These are phyloP conservation scores for Clavariopsis aquatica DNA, from an alignment of 495 filamentous ascomycete species.

Conservation along the genomic window DNA sequence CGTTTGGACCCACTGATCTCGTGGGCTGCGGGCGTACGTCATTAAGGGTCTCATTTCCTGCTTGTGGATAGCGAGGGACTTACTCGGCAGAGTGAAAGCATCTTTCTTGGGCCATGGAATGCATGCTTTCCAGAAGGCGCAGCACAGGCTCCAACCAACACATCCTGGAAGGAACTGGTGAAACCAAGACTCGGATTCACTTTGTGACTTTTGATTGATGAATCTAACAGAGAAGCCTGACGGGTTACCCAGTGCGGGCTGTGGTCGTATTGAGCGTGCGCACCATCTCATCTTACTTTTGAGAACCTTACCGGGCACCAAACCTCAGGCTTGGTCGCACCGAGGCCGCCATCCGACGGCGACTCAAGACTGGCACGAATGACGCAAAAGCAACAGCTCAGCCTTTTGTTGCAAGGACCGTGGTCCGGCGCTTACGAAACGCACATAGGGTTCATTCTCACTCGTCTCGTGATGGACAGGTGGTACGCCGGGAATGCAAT, in stretches of 20 bases:
- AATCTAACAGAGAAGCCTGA: background rate
- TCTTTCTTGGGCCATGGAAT: background rate
- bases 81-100: background rate
- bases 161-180: constrained; percentile 27
- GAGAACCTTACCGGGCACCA: constrained; percentile 9
- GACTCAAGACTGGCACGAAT: background rate
- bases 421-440: constrained; percentile 14
- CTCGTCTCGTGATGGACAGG: constrained; percentile 32
- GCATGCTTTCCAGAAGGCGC: background rate
- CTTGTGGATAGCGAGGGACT: constrained; percentile 25
- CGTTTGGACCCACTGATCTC: constrained; percentile 37
- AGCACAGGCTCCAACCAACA: constrained; percentile 6
- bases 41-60: constrained; percentile 34
- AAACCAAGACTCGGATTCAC: constrained; percentile 19
- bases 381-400: constrained; percentile 11
- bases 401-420: constrained; percentile 16
- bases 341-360: constrained; percentile 3
- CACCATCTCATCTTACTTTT: constrained; percentile 7
- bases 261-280: constrained; percentile 2
- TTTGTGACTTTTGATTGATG: constrained; percentile 3
- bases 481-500: constrained; percentile 15
- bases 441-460: background rate
- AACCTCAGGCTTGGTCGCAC: background rate
- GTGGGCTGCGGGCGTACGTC: constrained; percentile 34
- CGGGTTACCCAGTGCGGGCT: constrained; percentile 3